Conservation (phyloP, 2,329 filamentous ascomycete species). For the Trichoderma oligosporum region DNA sequence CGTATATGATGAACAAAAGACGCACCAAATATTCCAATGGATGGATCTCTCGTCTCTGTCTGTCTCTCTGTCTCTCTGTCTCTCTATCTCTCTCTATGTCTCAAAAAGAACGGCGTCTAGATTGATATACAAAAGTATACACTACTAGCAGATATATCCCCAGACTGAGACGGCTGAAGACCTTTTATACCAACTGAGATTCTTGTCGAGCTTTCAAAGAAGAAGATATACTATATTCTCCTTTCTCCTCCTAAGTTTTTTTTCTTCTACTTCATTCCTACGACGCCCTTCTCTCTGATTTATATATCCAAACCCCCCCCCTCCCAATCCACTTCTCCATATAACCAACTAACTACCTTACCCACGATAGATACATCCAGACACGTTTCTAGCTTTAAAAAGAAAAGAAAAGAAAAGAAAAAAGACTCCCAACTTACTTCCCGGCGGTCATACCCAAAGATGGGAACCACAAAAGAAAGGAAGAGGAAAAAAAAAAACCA, state of each 20-base stretch:
- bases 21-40: too few relatives aligned
- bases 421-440: not conserved
- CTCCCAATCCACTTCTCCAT: not conserved
- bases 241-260: too few relatives aligned
- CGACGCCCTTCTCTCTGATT: not conserved
- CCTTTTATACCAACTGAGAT: not conserved
- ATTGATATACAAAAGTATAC: not conserved
- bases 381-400: too few relatives aligned
- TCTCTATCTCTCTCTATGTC: too few relatives aligned
- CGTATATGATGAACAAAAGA: too few relatives aligned
- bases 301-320: constrained; percentile 3
- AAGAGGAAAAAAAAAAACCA: not conserved
- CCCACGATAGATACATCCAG: constrained; percentile 1
- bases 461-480: not conserved
- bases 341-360: too few relatives aligned
- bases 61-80: too few relatives aligned
- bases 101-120: not conserved
- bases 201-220: not conserved
- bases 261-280: not conserved
- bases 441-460: not conserved
- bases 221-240: not conserved
- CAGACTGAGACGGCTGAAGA: too few relatives aligned
- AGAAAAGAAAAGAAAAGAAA: too few relatives aligned
- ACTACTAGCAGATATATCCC: too few relatives aligned
- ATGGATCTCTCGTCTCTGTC: too few relatives aligned